Evolutionary conservation across 176 grass and related monocot genomes (phyloP).

Genomic region (Alloteropsis semialata): DNA sequence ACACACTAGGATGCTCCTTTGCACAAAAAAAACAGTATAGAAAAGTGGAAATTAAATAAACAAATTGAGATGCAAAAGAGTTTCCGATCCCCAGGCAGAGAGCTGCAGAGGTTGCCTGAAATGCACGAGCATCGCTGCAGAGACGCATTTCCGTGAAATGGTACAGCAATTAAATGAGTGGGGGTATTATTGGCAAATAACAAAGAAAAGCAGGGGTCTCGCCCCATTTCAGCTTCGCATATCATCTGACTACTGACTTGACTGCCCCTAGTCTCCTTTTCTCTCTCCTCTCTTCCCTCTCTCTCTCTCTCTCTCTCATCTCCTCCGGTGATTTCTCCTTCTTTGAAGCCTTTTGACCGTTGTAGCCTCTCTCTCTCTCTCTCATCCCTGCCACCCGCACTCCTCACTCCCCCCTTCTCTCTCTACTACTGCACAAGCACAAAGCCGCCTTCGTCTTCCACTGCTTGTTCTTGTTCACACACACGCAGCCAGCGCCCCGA

Average conservation of each 20-base stretch:
- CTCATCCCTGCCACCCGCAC: neutral
- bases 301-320: neutral
- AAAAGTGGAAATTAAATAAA: neutral
- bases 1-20: neutral
- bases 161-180: constrained; percentile 8
- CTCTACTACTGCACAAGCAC: constrained; percentile 30
- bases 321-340: constrained; percentile 13
- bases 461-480: constrained; percentile 36
- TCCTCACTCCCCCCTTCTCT: neutral
- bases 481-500: neutral
- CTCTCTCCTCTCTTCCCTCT: neutral
- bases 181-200: constrained; percentile 29
- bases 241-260: constrained; percentile 4
- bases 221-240: constrained; percentile 12
- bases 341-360: constrained; percentile 71
- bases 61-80: neutral
- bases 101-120: constrained; percentile 1
- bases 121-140: neutral
- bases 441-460: constrained; percentile 4
- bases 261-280: neutral
- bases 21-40: neutral
- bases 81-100: neutral
- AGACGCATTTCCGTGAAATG: neutral
- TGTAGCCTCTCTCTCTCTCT: constrained; percentile 25
- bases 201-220: constrained; percentile 8